Evolutionary conservation across 2,329 filamentous ascomycete species (phyloP).

Genomic region (Diaporthe sp.): DNA sequence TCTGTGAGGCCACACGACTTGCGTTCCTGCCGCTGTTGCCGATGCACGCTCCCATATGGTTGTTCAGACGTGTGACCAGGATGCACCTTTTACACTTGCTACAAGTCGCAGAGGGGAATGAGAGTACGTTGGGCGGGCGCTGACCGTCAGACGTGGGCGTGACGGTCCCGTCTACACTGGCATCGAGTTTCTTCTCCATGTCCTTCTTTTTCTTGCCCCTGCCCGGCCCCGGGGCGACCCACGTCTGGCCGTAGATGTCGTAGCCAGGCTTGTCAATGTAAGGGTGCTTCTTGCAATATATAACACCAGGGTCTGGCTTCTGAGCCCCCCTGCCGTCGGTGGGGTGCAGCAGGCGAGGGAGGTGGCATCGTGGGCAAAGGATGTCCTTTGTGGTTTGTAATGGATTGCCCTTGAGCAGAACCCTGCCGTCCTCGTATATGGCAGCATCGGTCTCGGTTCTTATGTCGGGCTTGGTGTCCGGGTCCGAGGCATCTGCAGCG

Average conservation of each 20-base stretch:
- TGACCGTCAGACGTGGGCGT: slow-evolving; percentile 58
- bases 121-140: slow-evolving; percentile 69
- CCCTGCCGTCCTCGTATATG: slow-evolving; percentile 75
- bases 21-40: slow-evolving; percentile 73
- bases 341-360: slow-evolving; percentile 78
- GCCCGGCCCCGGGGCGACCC: slow-evolving; percentile 76
- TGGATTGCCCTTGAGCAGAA: slow-evolving; percentile 77
- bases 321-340: slow-evolving; percentile 75
- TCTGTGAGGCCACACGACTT: slow-evolving; percentile 70
- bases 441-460: slow-evolving; percentile 75
- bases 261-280: slow-evolving; percentile 81
- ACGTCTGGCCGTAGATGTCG: slow-evolving; percentile 86
- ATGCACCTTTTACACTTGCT: slow-evolving; percentile 76
- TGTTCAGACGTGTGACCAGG: slow-evolving; percentile 72
- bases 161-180: slow-evolving; percentile 52
- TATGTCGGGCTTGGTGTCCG: slow-evolving; percentile 65
- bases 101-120: slow-evolving; percentile 73
- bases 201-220: slow-evolving; percentile 85
- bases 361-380: slow-evolving; percentile 78
- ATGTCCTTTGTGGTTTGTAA: slow-evolving; percentile 78
- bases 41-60: slow-evolving; percentile 76
- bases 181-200: slow-evolving; percentile 69
- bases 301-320: slow-evolving; percentile 73
- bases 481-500: slow-evolving; percentile 61
- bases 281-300: slow-evolving; percentile 83